These are phyloP conservation scores for Podila verticillata DNA, from an alignment of 192 early-diverging fungal species.

Conservation along the genomic window DNA sequence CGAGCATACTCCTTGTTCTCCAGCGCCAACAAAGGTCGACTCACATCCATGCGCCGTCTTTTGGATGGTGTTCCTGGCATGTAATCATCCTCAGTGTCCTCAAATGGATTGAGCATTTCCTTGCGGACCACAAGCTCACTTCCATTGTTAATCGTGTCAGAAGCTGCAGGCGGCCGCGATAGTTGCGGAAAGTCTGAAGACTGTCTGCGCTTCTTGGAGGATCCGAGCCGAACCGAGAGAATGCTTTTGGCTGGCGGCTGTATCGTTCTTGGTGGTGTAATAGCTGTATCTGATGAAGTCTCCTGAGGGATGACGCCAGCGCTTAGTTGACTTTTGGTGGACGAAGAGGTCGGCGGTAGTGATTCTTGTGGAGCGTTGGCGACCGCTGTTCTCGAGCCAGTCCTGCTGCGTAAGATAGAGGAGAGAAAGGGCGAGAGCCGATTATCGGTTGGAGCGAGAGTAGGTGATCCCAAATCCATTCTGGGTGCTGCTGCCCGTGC, in stretches of 20 bases:
- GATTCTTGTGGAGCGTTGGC: neutral
- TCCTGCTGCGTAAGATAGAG: neutral
- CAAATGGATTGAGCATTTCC: constrained; percentile 13
- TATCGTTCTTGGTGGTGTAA: neutral
- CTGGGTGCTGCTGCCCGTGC: too few relatives aligned
- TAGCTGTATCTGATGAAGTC: neutral
- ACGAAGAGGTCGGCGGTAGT: neutral
- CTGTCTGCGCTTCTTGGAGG: constrained; percentile 33
- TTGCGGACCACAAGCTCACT: constrained; percentile 6
- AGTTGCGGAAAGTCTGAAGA: constrained; percentile 21
- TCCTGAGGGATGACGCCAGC: too few relatives aligned
- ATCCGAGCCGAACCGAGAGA: constrained; percentile 12
- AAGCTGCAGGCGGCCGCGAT: neutral
- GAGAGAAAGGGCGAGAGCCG: neutral
- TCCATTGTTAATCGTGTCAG: neutral
- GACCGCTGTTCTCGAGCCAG: neutral
- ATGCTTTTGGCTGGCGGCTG: neutral
- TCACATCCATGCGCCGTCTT: constrained; percentile 13
- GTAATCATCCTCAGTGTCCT: constrained; percentile 3
- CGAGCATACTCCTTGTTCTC: constrained; percentile 5
- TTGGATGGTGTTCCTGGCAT: constrained; percentile 27
- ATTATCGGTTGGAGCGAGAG: neutral
- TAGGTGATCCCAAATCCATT: too few relatives aligned
- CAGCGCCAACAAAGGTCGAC: neutral
- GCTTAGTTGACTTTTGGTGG: neutral